Conservation (phyloP, 306 rosid genomes). For the Cyamopsis tetragonoloba region DNA sequence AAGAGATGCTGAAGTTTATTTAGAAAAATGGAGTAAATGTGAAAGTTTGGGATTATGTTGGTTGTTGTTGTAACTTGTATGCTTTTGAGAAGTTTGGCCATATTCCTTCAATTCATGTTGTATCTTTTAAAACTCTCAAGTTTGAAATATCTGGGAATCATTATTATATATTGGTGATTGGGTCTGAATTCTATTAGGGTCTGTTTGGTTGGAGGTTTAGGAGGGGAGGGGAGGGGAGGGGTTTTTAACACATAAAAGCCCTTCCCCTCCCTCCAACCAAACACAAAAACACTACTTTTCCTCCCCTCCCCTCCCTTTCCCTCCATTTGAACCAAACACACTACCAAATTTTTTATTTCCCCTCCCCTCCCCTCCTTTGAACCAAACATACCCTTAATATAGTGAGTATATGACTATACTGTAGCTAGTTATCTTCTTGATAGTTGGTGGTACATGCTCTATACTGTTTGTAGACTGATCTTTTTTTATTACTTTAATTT, state of each 20-base stretch:
- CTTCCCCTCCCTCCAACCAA: no score
- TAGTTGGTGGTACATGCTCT: neutral
- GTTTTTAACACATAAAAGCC: no score
- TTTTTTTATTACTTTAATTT: no score
- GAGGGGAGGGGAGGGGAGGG: no score
- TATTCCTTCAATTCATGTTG: neutral
- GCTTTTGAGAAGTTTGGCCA: neutral
- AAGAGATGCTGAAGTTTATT: neutral
- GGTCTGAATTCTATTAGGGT: neutral
- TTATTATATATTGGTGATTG: conserved; percentile 9
- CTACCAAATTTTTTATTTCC: no score
- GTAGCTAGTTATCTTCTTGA: neutral
- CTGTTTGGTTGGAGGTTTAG: no score
- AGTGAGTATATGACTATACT: neutral
- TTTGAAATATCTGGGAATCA: neutral
- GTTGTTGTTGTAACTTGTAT: neutral
- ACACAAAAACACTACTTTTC: no score
- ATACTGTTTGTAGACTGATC: conserved; percentile 8
- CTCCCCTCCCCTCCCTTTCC: no score
- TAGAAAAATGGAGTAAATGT: neutral
- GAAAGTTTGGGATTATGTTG: neutral
- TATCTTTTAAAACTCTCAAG: neutral
- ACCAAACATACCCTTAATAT: no score
- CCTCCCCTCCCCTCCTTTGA: no score
- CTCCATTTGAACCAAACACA: no score